Evolutionary conservation across 257 asterid genomes (phyloP), one percentile per base, ranked within the genome.

Genomic region (Ehretia macrophylla): DNA sequence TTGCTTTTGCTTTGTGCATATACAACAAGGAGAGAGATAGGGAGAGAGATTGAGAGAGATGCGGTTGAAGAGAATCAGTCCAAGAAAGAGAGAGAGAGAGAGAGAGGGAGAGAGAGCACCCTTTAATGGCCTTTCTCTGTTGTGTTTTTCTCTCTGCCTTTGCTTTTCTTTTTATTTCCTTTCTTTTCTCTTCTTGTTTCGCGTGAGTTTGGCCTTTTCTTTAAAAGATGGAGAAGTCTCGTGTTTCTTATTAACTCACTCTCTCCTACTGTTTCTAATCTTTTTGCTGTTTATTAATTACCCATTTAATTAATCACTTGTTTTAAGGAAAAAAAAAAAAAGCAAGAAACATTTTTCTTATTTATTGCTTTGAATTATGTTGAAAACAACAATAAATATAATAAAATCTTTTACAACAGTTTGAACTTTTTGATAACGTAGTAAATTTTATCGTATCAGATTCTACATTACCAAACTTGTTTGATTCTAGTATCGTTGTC

Each of bases 171-270:
- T n/a, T n/a, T n/a, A n/a, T n/a, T n/a, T n/a, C n/a, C n/a, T n/a
- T n/a, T 60, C 51, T n/a, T n/a, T 59, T 58, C 62, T 58, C 44
- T 72, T 38, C 27, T 67, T 52, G 54, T 63, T 63, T 73, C 55
- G 68, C 69, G 72, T 69, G 79, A 69, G 55, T 44, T 65, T 69
- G 51, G 72, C 65, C 68, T 58, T 62, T 70, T 70, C 59, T 59
- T 63, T 63, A 4, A 14, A 4, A 42, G 16, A 14, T 4, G 47
- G 47, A 3, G 14, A 10, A 42, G 16, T 73, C 78, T 63, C 71
- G 68, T 73, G 74, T 54, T 73, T 63, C 74, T 54, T 49, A 72
- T 72, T 63, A 32, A 67, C 63, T 32, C 72, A 67, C 63, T 32
- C 72, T 42, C 4, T 2, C 12, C 39, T 18, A 11, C 21, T 59